Conservation (phyloP, 148 eudicot species). For the Mesembryanthemum crystallinum region DNA sequence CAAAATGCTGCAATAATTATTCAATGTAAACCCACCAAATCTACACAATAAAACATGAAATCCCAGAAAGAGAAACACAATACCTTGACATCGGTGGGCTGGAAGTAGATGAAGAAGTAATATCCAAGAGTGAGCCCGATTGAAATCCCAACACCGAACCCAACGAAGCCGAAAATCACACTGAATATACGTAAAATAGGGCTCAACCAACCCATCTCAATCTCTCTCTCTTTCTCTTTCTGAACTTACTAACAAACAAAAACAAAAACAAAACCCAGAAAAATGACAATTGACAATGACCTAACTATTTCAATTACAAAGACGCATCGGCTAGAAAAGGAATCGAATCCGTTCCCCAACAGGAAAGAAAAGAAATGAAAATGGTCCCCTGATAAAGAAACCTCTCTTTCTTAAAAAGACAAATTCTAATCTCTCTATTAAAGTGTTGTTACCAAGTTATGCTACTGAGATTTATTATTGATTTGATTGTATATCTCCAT, state of each 20-base stretch:
- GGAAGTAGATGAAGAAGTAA: slow-evolving; percentile 65
- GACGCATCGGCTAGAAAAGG: slow-evolving; percentile 16
- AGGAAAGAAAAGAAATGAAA: background rate
- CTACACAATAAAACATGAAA: background rate
- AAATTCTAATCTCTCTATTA: background rate
- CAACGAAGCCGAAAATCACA: slow-evolving; percentile 57
- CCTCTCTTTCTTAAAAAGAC: background rate
- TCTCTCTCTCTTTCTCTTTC: background rate
- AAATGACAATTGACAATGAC: background rate
- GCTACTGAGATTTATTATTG: background rate
- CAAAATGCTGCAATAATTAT: too few species aligned
- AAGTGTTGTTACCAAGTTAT: background rate
- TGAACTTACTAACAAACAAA: background rate
- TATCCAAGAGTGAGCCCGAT: slow-evolving; percentile 72
- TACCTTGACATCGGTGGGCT: slow-evolving; percentile 70
- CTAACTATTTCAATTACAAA: background rate
- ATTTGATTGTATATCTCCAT: background rate
- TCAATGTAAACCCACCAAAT: background rate
- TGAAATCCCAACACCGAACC: slow-evolving; percentile 71
- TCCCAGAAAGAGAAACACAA: background rate
- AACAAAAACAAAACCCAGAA: background rate
- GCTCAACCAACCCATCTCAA: slow-evolving; percentile 51
- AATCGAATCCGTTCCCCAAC: slow-evolving; percentile 7
- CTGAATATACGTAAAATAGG: slow-evolving; percentile 39
- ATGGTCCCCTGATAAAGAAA: background rate